Base-by-base conservation (phyloP, 768 basidiomycete species). In the Tulasnella sp. region DNA sequence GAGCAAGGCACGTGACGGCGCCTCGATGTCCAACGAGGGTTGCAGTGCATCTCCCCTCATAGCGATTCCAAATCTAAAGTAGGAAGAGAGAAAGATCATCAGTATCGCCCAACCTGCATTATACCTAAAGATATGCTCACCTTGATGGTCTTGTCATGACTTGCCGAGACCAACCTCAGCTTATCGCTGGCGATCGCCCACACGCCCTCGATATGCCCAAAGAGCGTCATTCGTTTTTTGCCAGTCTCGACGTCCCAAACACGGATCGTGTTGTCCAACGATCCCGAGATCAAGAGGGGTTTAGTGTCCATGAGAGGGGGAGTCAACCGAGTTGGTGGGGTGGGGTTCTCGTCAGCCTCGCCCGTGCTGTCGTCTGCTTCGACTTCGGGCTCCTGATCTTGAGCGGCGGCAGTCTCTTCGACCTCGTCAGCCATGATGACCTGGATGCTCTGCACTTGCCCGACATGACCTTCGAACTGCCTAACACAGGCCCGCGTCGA, bases 191-290 rank as follows among this genome's bases (percentile, higher is more conserved):
- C 96, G 40, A 99, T 93, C 3, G 92, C 92, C 98, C 98, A 99
- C 24, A 99, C 96, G 77, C 98, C 98, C 84, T 99, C 98, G 82
- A 99, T 96, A 85, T 98, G 97, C 1, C 97, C 98, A 84, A 99
- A 99, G 81, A 97, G 89, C 58, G 98, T 98, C 83, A 90, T 88
- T 73, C 90, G 86, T 34, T 91, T 88, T 83, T 92, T 91, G 56
- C 93, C 95, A 1, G 92, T 90, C 82, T 97, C 95, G 38, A 99
- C 90, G 83, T 99, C 96, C 98, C 98, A 99, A 58, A 97, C 83
- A 84, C 94, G 96, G 86, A 99, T 92, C 40, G 97, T 98, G 84
- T 98, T 98, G 84, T 99, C 97, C 82, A 98, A 87, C 83, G 93
- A 93, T 3, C 95, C 96, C 4, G 96, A 95, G 80, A 98, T 91